A percentile compares a stretch with the other conserved stretches of the same genome.
These are phyloP conservation scores for Nasturtium officinale DNA, from an alignment of 345 rosid species.

Conservation along the genomic window DNA sequence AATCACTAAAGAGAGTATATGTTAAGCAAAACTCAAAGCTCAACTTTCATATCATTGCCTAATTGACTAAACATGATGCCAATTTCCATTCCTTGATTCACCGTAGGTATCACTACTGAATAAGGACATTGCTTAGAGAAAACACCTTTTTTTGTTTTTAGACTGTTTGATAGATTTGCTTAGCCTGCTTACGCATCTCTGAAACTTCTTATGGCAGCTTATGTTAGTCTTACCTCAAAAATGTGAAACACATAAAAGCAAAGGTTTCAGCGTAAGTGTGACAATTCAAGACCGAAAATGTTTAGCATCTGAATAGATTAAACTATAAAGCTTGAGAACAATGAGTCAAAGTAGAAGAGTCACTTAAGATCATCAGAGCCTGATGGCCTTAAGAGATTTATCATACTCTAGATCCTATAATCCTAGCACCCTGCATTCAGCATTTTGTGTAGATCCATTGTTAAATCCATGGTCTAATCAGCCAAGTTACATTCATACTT, in stretches of 20 bases:
- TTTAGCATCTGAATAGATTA: not conserved
- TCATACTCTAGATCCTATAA: constrained; percentile 4
- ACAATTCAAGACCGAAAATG: constrained; percentile 1
- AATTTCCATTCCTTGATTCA: constrained; percentile 91
- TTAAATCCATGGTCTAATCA: not conserved
- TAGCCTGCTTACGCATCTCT: constrained; percentile 71
- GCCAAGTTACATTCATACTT: not conserved
- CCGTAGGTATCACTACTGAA: constrained; percentile 73
- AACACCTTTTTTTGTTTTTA: constrained; percentile 50
- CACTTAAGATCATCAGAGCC: not conserved
- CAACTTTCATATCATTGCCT: constrained; percentile 56
- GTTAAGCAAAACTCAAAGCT: constrained; percentile 48
- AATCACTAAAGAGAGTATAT: constrained; percentile 4
- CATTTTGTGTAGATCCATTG: not conserved
- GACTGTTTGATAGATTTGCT: constrained; percentile 59
- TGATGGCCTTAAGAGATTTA: not conserved
- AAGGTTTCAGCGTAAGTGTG: not conserved
- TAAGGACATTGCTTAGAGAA: constrained; percentile 74
- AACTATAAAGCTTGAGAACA: constrained; percentile 1
- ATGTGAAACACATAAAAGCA: not conserved
- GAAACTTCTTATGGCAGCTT: constrained; percentile 85
- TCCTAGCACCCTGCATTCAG: not conserved
- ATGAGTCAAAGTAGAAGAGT: not conserved
- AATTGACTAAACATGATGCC: constrained; percentile 77
- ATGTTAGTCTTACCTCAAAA: constrained; percentile 63